Evolutionary conservation across 176 grass and related monocot genomes (phyloP).

Genomic region (Rhynchospora pubera): DNA sequence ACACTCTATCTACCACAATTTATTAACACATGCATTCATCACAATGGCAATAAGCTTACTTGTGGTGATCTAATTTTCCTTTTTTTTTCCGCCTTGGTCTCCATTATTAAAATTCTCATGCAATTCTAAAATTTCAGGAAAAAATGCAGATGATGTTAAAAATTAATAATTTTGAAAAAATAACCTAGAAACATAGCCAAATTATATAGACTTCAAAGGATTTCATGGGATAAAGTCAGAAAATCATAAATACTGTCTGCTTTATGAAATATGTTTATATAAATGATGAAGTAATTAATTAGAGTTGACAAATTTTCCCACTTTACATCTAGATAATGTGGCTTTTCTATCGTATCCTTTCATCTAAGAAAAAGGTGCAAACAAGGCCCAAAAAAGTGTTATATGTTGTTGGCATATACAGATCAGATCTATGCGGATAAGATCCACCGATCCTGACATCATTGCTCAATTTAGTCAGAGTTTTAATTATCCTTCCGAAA

Average conservation of each 20-base stretch:
- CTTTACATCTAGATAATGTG: neutral
- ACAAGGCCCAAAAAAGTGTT: neutral
- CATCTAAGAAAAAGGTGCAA: neutral
- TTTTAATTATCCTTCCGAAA: conserved; percentile 9
- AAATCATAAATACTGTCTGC: too few species aligned
- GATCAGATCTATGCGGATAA: conserved; percentile 22
- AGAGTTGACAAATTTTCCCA: neutral
- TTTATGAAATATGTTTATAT: too few species aligned
- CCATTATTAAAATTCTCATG: neutral
- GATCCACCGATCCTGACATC: conserved; percentile 15
- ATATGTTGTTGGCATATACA: conserved; percentile 16
- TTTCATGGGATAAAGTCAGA: too few species aligned
- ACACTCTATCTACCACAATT: neutral
- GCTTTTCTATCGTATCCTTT: neutral
- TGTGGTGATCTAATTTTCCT: neutral
- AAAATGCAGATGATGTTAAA: neutral
- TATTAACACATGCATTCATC: neutral
- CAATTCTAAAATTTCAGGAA: neutral
- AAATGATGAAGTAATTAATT: neutral
- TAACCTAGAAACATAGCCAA: too few species aligned
- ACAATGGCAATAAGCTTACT: too few species aligned
- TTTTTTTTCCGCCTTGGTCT: too few species aligned
- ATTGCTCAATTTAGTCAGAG: neutral
- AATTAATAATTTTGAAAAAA: too few species aligned
- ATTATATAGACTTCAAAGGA: too few species aligned